Percentiles rank a stretch among this genome's conserved stretches.
Conservation (phyloP, 2,329 filamentous ascomycete genomes). For the Microthyrium microscopicum region DNA sequence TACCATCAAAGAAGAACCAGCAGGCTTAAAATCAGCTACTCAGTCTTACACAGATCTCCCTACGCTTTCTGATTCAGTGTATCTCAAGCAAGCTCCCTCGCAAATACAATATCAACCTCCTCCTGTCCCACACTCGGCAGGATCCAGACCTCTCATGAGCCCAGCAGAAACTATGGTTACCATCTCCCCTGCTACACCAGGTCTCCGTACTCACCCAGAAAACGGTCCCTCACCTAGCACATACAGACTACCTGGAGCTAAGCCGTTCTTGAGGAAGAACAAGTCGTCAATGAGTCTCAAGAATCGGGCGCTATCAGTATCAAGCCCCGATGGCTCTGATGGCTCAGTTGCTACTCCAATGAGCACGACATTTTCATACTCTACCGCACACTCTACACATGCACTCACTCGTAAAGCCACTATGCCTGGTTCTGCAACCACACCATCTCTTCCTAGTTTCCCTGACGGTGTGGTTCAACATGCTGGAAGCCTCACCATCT, state of each 20-base stretch:
- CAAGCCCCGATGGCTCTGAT: slow-evolving; percentile 43
- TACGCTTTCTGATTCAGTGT: slow-evolving; percentile 5
- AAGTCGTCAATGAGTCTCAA: slow-evolving; percentile 47
- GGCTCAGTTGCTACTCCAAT: slow-evolving; percentile 59
- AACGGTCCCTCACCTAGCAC: slow-evolving; percentile 10
- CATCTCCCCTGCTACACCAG: slow-evolving; percentile 8
- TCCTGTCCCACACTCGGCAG: slow-evolving; percentile 1
- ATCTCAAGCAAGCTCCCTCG: background rate
- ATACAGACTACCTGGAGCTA: background rate
- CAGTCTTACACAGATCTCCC: too few relatives aligned
- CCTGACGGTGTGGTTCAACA: slow-evolving; percentile 25
- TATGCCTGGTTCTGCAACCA: slow-evolving; percentile 44
- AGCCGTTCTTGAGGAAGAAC: slow-evolving; percentile 26
- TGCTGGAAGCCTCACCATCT: slow-evolving; percentile 50
- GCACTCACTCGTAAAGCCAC: slow-evolving; percentile 20
- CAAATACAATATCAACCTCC: background rate
- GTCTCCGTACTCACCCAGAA: slow-evolving; percentile 5
- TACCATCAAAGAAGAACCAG: slow-evolving; percentile 7
- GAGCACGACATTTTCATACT: slow-evolving; percentile 45
- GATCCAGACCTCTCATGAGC: background rate
- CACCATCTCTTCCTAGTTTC: slow-evolving; percentile 48
- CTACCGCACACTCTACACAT: slow-evolving; percentile 22
- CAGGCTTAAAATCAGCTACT: background rate
- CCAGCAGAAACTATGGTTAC: slow-evolving; percentile 3
- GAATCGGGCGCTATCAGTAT: slow-evolving; percentile 54